A percentile compares a stretch with the other conserved stretches of the same genome.
phyloP scores from a whole-genome alignment of 345 rosid genomes.

The Euclidium syriacum region DNA sequence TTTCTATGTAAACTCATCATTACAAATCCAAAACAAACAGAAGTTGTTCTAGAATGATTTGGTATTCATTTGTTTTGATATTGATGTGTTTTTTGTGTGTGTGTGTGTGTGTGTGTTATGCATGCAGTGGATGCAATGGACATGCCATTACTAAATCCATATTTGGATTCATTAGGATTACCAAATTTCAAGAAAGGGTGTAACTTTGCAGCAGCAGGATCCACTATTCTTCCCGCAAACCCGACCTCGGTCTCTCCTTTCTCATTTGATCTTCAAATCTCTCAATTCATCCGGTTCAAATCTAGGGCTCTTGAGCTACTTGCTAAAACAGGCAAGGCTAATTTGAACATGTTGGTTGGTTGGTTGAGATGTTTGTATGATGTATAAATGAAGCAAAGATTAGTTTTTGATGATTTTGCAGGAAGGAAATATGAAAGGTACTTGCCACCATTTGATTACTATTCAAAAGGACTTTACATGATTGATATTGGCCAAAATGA shows the following conservation, averaged over 20 bases:
- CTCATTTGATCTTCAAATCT: slow-evolving; percentile 68
- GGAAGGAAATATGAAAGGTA: slow-evolving; percentile 52
- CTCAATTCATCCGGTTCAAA: slow-evolving; percentile 81
- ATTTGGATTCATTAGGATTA: slow-evolving; percentile 73
- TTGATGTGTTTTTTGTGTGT: background rate
- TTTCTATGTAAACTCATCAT: slow-evolving; percentile 49
- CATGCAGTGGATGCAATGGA: slow-evolving; percentile 98
- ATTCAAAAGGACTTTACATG: slow-evolving; percentile 68
- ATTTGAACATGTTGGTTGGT: background rate
- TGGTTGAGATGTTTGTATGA: background rate
- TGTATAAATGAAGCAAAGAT: slow-evolving; percentile 10
- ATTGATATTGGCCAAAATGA: slow-evolving; percentile 97
- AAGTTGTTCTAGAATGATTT: background rate
- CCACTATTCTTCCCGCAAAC: slow-evolving; percentile 70
- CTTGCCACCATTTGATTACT: slow-evolving; percentile 65
- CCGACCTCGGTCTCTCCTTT: slow-evolving; percentile 75
- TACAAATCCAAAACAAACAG: background rate
- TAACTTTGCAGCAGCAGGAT: slow-evolving; percentile 91
- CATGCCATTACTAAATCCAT: slow-evolving; percentile 77
- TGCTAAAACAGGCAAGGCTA: slow-evolving; percentile 36
- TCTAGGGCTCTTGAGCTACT: slow-evolving; percentile 56
- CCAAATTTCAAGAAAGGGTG: slow-evolving; percentile 83
- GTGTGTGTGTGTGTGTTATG: no score
- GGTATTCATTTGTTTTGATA: background rate
- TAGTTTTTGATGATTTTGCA: slow-evolving; percentile 22